phyloP scores from a whole-genome alignment of 2,329 filamentous ascomycete genomes.

The Neofusicoccum ribis region DNA sequence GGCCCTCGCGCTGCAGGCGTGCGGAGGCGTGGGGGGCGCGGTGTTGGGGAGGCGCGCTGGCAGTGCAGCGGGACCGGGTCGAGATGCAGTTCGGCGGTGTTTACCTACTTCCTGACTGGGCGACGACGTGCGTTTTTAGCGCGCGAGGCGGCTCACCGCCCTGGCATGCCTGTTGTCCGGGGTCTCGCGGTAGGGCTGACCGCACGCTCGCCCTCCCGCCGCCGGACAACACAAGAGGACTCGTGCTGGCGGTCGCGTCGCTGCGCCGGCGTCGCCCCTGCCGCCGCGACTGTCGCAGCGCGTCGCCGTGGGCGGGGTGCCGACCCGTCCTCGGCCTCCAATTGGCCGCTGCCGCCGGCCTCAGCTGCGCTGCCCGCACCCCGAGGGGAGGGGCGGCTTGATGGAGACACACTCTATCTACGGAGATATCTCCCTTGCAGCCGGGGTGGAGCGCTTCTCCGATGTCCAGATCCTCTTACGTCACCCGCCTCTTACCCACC shows the following conservation, averaged over 20 bases:
- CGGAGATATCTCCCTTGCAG: conserved; percentile 10
- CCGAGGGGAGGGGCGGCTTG: not conserved
- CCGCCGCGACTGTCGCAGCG: not conserved
- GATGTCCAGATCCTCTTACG: conserved; percentile 4
- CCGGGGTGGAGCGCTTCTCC: not conserved
- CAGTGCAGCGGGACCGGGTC: conserved; percentile 6
- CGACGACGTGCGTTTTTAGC: not conserved
- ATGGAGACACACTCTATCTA: not conserved
- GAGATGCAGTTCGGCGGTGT: conserved; percentile 8
- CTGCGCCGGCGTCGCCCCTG: not conserved
- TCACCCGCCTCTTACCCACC: not conserved
- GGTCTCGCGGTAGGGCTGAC: conserved; percentile 1
- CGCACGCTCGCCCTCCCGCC: not conserved
- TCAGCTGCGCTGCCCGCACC: not conserved
- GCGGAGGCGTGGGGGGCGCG: not conserved
- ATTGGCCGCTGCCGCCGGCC: not conserved
- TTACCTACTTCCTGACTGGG: conserved; percentile 18
- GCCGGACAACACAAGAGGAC: not conserved
- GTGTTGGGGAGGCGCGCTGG: not conserved
- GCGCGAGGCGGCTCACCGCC: conserved; percentile 2
- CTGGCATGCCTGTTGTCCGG: not conserved
- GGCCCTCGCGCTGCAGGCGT: conserved; percentile 4
- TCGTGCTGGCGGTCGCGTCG: not conserved
- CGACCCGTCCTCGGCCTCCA: not conserved
- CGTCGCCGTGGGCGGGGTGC: not conserved